Evolutionary conservation across 352 stramenopile species (phyloP).

Genomic region (Phytophthora hibernalis): DNA sequence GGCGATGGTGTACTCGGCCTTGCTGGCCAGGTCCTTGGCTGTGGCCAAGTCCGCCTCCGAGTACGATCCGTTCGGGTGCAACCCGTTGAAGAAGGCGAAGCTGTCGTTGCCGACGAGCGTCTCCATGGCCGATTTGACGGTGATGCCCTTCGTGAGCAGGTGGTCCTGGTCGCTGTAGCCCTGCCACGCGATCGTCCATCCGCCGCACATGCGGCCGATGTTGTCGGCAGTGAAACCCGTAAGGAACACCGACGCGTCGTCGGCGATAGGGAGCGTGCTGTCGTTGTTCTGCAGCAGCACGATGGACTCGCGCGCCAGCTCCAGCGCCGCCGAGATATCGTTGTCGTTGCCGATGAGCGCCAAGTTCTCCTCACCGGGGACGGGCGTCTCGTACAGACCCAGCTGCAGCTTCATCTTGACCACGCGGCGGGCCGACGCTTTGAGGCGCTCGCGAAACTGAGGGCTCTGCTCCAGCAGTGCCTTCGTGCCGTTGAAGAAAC

Average conservation of each 20-base stretch:
- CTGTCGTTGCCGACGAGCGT: conserved; percentile 25
- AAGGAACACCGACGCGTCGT: conserved; percentile 29
- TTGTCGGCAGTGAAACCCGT: conserved; percentile 43
- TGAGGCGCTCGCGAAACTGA: conserved; percentile 45
- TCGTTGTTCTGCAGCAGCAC: conserved; percentile 36
- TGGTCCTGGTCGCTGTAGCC: conserved; percentile 38
- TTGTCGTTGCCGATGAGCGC: conserved; percentile 46
- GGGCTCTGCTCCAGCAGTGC: conserved; percentile 43
- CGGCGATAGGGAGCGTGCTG: conserved; percentile 19
- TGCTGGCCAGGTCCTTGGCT: conserved; percentile 31
- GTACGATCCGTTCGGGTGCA: conserved; percentile 37
- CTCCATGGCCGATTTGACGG: conserved; percentile 39
- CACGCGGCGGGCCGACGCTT: conserved; percentile 60
- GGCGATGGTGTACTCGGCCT: conserved; percentile 42
- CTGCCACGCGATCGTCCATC: conserved; percentile 49
- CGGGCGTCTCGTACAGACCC: conserved; percentile 62
- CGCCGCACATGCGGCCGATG: conserved; percentile 43
- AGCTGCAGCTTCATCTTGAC: conserved; percentile 72
- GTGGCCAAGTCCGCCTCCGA: conserved; percentile 35
- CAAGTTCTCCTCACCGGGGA: conserved; percentile 52
- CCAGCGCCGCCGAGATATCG: conserved; percentile 56
- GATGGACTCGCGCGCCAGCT: conserved; percentile 48
- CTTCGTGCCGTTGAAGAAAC: conserved; percentile 55
- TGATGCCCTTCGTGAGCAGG: conserved; percentile 34
- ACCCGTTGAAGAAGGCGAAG: conserved; percentile 41